phyloP scores from a whole-genome alignment of 257 asterid genomes.

The Mentha longifolia region DNA sequence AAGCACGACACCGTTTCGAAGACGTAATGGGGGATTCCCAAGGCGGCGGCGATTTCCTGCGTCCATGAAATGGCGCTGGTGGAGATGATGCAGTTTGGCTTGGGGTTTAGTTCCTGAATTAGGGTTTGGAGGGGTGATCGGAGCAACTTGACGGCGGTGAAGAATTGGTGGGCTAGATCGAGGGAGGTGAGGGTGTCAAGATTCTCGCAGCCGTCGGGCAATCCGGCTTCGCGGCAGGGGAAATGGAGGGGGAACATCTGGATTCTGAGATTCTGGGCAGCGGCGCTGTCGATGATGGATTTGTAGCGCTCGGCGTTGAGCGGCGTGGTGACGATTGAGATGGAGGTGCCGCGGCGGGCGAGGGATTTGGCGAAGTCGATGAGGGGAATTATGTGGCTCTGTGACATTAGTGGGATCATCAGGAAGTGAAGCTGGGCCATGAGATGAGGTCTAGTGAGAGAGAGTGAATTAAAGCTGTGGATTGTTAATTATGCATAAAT shows the following conservation, averaged over 20 bases:
- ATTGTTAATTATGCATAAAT: background rate
- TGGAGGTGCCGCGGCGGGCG: slow-evolving; percentile 42
- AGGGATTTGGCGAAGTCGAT: slow-evolving; percentile 56
- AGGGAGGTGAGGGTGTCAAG: slow-evolving; percentile 50
- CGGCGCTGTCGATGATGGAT: slow-evolving; percentile 22
- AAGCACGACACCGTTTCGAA: slow-evolving; percentile 69
- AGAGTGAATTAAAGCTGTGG: background rate
- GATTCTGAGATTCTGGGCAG: slow-evolving; percentile 29
- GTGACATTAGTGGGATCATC: slow-evolving; percentile 60
- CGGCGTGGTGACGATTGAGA: slow-evolving; percentile 58
- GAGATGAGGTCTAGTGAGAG: background rate
- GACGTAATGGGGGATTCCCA: slow-evolving; percentile 50
- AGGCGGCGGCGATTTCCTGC: slow-evolving; percentile 35
- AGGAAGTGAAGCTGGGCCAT: slow-evolving; percentile 49
- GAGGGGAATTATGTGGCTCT: slow-evolving; percentile 67
- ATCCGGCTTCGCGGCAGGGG: slow-evolving; percentile 53
- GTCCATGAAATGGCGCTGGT: slow-evolving; percentile 59
- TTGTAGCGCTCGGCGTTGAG: slow-evolving; percentile 45
- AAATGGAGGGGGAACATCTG: slow-evolving; percentile 46
- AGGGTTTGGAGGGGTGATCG: slow-evolving; percentile 43
- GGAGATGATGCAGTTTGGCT: slow-evolving; percentile 58
- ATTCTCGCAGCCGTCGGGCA: slow-evolving; percentile 70
- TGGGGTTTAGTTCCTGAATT: slow-evolving; percentile 40
- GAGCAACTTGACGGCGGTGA: slow-evolving; percentile 43
- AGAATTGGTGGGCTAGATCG: slow-evolving; percentile 33